Evolutionary conservation across 306 rosid genomes (phyloP).

Genomic region (Acacia acuminata): DNA sequence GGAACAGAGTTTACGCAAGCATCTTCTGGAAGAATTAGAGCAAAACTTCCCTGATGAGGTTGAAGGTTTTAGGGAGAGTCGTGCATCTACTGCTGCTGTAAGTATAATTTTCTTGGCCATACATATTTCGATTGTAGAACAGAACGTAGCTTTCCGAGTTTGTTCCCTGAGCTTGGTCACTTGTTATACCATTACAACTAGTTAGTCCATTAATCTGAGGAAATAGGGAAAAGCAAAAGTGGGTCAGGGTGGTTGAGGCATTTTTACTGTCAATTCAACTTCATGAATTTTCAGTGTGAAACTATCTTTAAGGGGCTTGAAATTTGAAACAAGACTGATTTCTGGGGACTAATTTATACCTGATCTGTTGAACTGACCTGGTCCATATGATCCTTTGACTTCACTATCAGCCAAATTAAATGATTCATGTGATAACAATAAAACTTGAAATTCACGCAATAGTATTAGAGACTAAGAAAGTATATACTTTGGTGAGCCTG

Average conservation of each 20-base stretch:
- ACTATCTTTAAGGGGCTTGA: neutral
- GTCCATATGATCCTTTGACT: neutral
- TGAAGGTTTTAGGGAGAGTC: slow-evolving; percentile 77
- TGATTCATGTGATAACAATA: neutral
- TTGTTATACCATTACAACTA: neutral
- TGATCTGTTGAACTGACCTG: neutral
- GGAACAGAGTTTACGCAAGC: slow-evolving; percentile 69
- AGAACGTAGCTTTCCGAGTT: neutral
- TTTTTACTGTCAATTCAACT: neutral
- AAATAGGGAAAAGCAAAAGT: neutral
- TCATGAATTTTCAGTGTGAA: neutral
- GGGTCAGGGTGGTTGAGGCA: neutral
- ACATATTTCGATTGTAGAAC: slow-evolving; percentile 11
- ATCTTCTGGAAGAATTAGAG: slow-evolving; percentile 91
- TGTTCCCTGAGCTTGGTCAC: neutral
- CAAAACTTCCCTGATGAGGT: slow-evolving; percentile 84
- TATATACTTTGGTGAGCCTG: neutral
- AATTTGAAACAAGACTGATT: neutral
- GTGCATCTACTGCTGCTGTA: slow-evolving; percentile 94
- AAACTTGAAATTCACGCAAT: neutral
- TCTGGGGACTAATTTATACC: neutral
- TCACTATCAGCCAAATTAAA: neutral
- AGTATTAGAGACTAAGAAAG: neutral
- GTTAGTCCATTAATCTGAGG: neutral
- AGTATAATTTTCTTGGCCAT: slow-evolving; percentile 32